phyloP scores from a whole-genome alignment of 768 basidiomycete species.

The Mycena venus region DNA sequence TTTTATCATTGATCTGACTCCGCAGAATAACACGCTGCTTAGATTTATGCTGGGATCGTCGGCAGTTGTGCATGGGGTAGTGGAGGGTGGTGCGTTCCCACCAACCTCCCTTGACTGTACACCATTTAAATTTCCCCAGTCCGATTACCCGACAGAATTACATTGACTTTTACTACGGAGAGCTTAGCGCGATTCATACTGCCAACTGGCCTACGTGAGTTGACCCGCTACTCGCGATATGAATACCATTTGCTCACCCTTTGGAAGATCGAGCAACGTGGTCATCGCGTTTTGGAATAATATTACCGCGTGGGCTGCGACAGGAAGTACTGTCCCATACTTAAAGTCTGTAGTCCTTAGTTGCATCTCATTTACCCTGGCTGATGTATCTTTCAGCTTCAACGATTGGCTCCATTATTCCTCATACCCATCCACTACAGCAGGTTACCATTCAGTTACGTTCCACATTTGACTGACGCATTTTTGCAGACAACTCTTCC shows the following conservation, averaged over 20 bases:
- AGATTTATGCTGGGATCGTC: background rate
- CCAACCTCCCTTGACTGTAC: constrained; percentile 13
- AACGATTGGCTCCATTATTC: constrained; percentile 31
- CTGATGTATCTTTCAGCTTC: constrained; percentile 1
- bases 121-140: constrained; percentile 5
- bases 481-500: too few relatives aligned
- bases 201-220: constrained; percentile 22
- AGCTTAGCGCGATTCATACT: constrained; percentile 17
- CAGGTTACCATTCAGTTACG: background rate
- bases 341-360: constrained; percentile 22
- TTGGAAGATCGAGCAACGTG: background rate
- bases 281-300: constrained; percentile 19
- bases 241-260: too few relatives aligned
- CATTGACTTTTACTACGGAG: constrained; percentile 36
- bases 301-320: constrained; percentile 24
- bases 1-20: background rate
- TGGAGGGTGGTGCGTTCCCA: background rate
- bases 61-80: background rate
- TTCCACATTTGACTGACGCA: background rate
- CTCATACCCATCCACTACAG: constrained; percentile 3
- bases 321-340: constrained; percentile 23
- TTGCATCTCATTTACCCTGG: too few relatives aligned
- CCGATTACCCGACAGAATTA: constrained; percentile 39
- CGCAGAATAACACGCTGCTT: background rate
- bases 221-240: background rate